A percentile compares a stretch with the other conserved stretches of the same genome.
Evolutionary conservation across 306 rosid genomes (phyloP).

Genomic region (Echinosophora koreensis): DNA sequence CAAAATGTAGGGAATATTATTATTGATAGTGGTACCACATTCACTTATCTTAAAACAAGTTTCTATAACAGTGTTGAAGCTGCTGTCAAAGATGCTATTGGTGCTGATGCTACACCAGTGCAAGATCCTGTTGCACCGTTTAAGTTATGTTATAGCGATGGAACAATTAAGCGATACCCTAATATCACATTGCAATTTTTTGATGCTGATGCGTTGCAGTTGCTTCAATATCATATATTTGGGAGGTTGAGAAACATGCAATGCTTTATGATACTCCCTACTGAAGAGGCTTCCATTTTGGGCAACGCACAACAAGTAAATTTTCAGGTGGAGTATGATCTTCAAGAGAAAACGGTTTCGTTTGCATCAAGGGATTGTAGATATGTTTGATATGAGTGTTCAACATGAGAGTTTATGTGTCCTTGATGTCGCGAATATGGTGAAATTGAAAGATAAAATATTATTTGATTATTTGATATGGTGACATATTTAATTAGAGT

Average conservation of each 20-base stretch:
- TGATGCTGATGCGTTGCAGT: not conserved
- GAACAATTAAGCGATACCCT: not conserved
- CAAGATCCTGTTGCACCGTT: not conserved
- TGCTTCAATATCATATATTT: not conserved
- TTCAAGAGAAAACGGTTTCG: not conserved
- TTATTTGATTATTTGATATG: too few species aligned
- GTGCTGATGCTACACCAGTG: not conserved
- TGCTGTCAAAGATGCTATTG: not conserved
- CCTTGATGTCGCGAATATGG: too few species aligned
- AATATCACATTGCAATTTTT: slow-evolving; percentile 5
- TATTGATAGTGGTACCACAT: slow-evolving; percentile 5
- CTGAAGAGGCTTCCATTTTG: not conserved
- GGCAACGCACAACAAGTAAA: not conserved
- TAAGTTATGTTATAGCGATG: not conserved
- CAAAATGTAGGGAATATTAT: not conserved
- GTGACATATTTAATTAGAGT: too few species aligned
- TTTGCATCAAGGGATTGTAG: not conserved
- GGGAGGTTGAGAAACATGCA: too few species aligned
- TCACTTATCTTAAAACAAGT: not conserved
- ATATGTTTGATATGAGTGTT: too few species aligned
- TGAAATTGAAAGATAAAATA: too few species aligned
- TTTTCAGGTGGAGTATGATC: slow-evolving; percentile 9
- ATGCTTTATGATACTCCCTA: not conserved
- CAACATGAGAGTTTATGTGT: not conserved
- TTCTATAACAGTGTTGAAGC: slow-evolving; percentile 8